phyloP scores from a whole-genome alignment of 805 yeast genomes.

The Babjeviella inositovora region DNA sequence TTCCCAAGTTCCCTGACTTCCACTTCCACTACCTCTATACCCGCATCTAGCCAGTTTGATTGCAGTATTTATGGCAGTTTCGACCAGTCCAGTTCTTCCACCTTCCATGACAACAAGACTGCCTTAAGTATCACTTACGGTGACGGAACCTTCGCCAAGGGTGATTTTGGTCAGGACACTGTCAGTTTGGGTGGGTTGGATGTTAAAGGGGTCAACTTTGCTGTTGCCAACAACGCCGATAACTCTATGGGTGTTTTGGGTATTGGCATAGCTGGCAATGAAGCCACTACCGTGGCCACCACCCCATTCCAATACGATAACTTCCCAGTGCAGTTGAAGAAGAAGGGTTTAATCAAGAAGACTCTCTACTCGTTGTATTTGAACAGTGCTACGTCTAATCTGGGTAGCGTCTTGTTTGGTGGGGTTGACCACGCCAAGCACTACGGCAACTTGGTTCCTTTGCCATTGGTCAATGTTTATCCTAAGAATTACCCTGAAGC shows the following conservation, averaged over 20 bases:
- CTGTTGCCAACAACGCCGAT: conserved; percentile 14
- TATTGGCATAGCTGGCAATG: conserved; percentile 5
- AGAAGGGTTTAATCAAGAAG: conserved; percentile 10
- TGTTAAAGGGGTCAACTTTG: conserved; percentile 16
- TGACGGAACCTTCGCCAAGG: conserved; percentile 8
- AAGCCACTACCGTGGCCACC: conserved; percentile 3
- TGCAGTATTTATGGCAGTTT: conserved; percentile 7
- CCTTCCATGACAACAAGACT: conserved; percentile 4
- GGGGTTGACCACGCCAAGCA: conserved; percentile 8
- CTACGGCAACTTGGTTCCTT: conserved; percentile 5
- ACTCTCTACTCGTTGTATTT: conserved; percentile 12
- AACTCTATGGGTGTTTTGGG: conserved; percentile 9
- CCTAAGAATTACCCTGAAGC: conserved; percentile 14
- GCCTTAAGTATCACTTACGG: conserved; percentile 6
- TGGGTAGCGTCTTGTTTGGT: conserved; percentile 8
- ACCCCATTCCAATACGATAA: conserved; percentile 10
- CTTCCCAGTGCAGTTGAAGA: conserved; percentile 4
- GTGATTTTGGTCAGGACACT: conserved; percentile 9
- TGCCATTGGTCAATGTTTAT: conserved; percentile 4
- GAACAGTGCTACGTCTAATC: conserved; percentile 4
- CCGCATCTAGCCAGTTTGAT: no score
- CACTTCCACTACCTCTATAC: no score
- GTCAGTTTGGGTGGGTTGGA: conserved; percentile 8
- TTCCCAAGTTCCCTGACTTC: no score
- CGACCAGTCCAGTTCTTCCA: conserved; percentile 3